Percentiles rank a stretch among this genome's conserved stretches.
phyloP scores from a whole-genome alignment of 2,329 filamentous ascomycete species.

The Graphilbum sp. region DNA sequence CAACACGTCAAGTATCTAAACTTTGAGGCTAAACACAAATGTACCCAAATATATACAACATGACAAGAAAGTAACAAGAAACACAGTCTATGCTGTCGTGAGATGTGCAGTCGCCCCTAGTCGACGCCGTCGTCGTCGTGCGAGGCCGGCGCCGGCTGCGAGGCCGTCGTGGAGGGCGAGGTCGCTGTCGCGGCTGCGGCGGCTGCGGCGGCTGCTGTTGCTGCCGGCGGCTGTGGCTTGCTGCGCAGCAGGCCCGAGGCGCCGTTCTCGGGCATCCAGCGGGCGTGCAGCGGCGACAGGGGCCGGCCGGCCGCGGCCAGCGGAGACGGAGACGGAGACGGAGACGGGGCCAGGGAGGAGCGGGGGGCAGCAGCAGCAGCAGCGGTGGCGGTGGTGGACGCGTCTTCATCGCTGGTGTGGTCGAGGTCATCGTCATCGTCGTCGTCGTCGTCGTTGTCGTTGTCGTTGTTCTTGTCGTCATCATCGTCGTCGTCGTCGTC shows the following conservation, averaged over 20 bases:
- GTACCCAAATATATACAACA: too few species aligned
- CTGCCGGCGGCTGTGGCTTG: neutral
- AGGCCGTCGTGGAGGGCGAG: too few species aligned
- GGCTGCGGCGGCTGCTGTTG: too few species aligned
- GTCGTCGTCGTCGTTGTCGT: conserved; percentile 14
- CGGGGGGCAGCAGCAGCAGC: neutral
- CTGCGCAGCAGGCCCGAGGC: conserved; percentile 1
- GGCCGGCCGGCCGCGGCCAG: neutral
- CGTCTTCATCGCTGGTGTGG: conserved; percentile 15
- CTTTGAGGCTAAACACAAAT: too few species aligned
- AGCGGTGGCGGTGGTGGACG: conserved; percentile 1
- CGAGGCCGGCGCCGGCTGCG: too few species aligned
- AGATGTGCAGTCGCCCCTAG: too few species aligned
- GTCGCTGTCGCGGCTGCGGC: too few species aligned
- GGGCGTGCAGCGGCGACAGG: conserved; percentile 6
- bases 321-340: too few species aligned
- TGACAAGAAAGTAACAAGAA: too few species aligned
- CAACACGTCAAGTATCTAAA: too few species aligned
- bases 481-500: conserved; percentile 20
- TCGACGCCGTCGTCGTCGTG: too few species aligned
- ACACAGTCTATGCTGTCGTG: too few species aligned
- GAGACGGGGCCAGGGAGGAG: neutral
- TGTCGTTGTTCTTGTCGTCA: conserved; percentile 19
- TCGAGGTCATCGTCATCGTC: conserved; percentile 20
- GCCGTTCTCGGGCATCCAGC: conserved; percentile 7